These are phyloP conservation scores for Pythium aristosporum DNA, from an alignment of 352 stramenopile genomes.

Conservation along the genomic window DNA sequence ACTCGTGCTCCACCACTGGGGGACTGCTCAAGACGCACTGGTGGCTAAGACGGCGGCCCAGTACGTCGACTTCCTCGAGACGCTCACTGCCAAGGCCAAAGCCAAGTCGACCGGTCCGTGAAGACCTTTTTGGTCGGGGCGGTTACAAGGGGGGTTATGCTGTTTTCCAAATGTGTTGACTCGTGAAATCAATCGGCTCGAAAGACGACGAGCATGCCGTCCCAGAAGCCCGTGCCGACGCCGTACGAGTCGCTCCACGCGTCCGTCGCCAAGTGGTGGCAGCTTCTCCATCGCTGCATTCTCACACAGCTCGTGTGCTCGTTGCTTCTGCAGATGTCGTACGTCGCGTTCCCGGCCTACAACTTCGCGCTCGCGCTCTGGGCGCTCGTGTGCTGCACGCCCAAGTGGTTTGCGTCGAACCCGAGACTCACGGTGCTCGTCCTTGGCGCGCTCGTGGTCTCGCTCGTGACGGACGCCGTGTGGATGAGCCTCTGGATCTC, in stretches of 20 bases:
- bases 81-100: background rate
- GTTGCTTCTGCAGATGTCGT: slow-evolving; percentile 77
- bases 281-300: slow-evolving; percentile 35
- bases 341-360: slow-evolving; percentile 79
- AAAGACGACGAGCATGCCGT: background rate
- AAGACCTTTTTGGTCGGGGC: background rate
- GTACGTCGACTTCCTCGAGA: slow-evolving; percentile 54
- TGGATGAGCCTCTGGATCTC: slow-evolving; percentile 80
- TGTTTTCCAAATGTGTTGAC: background rate
- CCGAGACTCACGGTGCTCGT: slow-evolving; percentile 49
- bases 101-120: background rate
- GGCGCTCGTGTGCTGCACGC: slow-evolving; percentile 56
- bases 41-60: slow-evolving; percentile 37
- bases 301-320: slow-evolving; percentile 52
- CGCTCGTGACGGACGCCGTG: slow-evolving; percentile 66
- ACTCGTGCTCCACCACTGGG: slow-evolving; percentile 57
- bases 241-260: slow-evolving; percentile 6
- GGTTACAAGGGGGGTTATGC: background rate
- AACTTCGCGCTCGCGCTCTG: slow-evolving; percentile 78
- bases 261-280: slow-evolving; percentile 42
- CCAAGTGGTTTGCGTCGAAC: slow-evolving; percentile 50
- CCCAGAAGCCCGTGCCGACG: background rate
- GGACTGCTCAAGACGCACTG: slow-evolving; percentile 31
- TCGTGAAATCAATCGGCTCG: background rate
- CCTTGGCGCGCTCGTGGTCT: slow-evolving; percentile 46